Base-by-base conservation (phyloP, 1,284 basidiomycete species). In the Coniferiporia sulphurascens region DNA sequence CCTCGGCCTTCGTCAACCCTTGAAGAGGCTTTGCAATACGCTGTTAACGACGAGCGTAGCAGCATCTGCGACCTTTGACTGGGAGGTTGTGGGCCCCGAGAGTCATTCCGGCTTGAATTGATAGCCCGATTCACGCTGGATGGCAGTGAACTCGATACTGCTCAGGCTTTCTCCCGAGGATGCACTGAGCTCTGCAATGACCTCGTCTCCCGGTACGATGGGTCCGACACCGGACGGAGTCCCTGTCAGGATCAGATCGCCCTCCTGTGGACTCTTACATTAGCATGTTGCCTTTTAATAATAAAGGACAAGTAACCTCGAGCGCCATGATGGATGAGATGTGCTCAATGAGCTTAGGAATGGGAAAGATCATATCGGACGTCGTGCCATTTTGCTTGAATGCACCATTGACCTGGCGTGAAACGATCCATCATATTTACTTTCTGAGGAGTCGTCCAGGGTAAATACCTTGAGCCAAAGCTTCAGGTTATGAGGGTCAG, bases 281-380 rank as follows among this genome's bases (percentile, higher is more conserved):
- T 13, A 59, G 38, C 17, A 41, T 27, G 4, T 7, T 21, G 52
- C 50, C 41, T 54, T 43, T 21, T 57, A 2, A 2, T 4, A 15
- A 32, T 8, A 35, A 17, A 12, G 48, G 13, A 70, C 12, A 3
- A 22, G 85, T 67, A 46, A 88, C 92, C 80, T 98, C 94, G 17
- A 98, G 81, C 0, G 87, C 88, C 95, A 98, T 98, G 73, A 99
- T 97, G 15, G 90, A 89, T 1, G 94, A 95, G 51, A 97, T 83
- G 68, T 97, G 94, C 65, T 91, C 84, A 66, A 99, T 90, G 56
- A 99, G 80, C n/a, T 84, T 79, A 0, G 95, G 93, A 48, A 99
- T 93, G 49, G 80, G 80, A 78, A 96, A 96, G 63, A 98, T 91
- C 96, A 99, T 98, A 71, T 96, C 89, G 27, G 76, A 72, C 1